phyloP scores from a whole-genome alignment of 148 eudicot species.

The Drosera capensis region DNA sequence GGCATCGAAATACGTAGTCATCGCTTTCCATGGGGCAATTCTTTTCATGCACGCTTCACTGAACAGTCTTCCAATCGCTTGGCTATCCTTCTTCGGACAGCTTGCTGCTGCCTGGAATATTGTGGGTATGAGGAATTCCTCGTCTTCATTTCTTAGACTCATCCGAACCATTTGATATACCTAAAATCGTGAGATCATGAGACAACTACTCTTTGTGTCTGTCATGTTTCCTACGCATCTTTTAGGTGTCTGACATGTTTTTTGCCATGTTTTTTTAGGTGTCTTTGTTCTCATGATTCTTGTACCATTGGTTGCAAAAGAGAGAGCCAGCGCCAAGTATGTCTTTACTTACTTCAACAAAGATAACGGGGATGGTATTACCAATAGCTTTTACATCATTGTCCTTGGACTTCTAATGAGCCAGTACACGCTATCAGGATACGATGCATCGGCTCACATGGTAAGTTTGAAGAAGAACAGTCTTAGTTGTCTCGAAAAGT shows the following conservation, averaged over 20 bases:
- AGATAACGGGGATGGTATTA: conserved; percentile 52
- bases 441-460: conserved; percentile 98
- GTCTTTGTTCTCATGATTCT: conserved; percentile 26
- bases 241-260: not conserved
- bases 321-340: not conserved
- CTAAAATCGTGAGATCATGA: too few species aligned
- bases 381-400: conserved; percentile 52
- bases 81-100: conserved; percentile 81
- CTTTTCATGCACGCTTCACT: conserved; percentile 62
- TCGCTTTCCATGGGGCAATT: conserved; percentile 60
- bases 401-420: conserved; percentile 86
- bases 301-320: not conserved
- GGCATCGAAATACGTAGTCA: conserved; percentile 72
- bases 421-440: conserved; percentile 80
- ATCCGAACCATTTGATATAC: too few species aligned
- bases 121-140: conserved; percentile 25
- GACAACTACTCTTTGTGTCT: not conserved
- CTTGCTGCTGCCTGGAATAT: conserved; percentile 91
- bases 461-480: conserved; percentile 35
- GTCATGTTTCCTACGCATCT: not conserved
- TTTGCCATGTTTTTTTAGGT: conserved; percentile 27
- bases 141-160: not conserved
- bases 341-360: conserved; percentile 40
- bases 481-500: too few species aligned
- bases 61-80: conserved; percentile 77